Base-by-base conservation (phyloP, 169 alveolate genomes). In the Plasmodium relictum region DNA sequence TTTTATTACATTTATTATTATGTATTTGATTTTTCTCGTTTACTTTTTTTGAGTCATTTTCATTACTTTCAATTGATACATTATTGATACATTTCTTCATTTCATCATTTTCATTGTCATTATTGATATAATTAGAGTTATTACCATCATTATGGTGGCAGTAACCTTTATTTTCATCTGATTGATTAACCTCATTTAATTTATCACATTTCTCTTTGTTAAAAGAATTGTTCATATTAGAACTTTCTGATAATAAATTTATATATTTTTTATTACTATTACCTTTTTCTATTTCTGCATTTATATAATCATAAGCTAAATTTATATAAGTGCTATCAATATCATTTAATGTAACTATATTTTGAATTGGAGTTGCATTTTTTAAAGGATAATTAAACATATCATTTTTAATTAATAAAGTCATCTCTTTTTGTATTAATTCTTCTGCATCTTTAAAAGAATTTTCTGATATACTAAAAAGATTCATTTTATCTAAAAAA, bases 381-480 rank as follows among this genome's bases (percentile, higher is more conserved):
- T 63, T 78, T n/a, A 78, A 24, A 7, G 89, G 89, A 42, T 78
- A 78, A 78, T 78, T 78, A 78, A 63, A 78, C 89, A 78, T 78
- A 63, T 78, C 89, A 65, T 78, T 78, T 52, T 65, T 78, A 12
- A 78, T 78, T 41, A 78, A 26, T n/a, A 66, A 45, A 22, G 26
- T 37, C 76, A 78, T 63, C 65, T 78, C 89, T 39, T 52, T 65
- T 24, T 37, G 89, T 65, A 78, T 58, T 12, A 65, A n/a, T 6
- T 45, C 44, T 24, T 78, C 45, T 4, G 45, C 72, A 12, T 78
- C 59, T 31, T 63, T 16, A 6, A 31, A 63, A 12, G 31, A 31
- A 22, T 24, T 56, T 6, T 16, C 16, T 16, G 18, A 26, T 7
- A 41, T 48, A 70, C 20, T 58, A 20, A 70, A 41, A 10, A 54